Conservation (phyloP, 768 basidiomycete species). For the Pleurotus djamor region DNA sequence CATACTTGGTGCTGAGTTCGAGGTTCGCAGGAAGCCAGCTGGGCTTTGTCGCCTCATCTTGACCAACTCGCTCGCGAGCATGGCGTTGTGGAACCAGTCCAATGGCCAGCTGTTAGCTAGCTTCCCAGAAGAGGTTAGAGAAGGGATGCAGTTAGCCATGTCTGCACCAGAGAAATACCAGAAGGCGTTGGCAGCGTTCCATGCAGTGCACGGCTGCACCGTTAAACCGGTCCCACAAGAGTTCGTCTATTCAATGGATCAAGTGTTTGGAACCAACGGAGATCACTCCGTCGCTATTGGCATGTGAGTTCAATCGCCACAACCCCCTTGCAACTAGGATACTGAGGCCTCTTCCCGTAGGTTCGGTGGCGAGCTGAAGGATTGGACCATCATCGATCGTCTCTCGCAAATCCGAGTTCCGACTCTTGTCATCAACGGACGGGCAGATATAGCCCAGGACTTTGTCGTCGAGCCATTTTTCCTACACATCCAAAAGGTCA, state of each 20-base stretch:
- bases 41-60: not conserved
- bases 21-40: not conserved
- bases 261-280: slow-evolving; percentile 19
- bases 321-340: not conserved
- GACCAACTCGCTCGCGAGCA: not conserved
- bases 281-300: slow-evolving; percentile 23
- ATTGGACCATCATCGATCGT: slow-evolving; percentile 45
- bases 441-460: slow-evolving; percentile 38
- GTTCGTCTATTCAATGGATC: slow-evolving; percentile 15
- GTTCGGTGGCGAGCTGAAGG: slow-evolving; percentile 20
- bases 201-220: slow-evolving; percentile 20
- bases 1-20: not conserved
- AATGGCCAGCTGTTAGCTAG: not conserved
- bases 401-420: slow-evolving; percentile 35
- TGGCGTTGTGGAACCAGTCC: not conserved
- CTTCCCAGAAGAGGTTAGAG: slow-evolving; percentile 8
- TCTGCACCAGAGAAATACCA: slow-evolving; percentile 13
- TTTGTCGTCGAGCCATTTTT: slow-evolving; percentile 34
- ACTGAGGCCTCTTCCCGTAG: not conserved
- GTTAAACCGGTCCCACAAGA: slow-evolving; percentile 20
- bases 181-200: slow-evolving; percentile 19
- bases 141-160: slow-evolving; percentile 16
- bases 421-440: slow-evolving; percentile 40
- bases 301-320: slow-evolving; percentile 16
- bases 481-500: slow-evolving; percentile 31